Conservation (phyloP, 352 stramenopile species). For the Thraustochytrium striatum region DNA sequence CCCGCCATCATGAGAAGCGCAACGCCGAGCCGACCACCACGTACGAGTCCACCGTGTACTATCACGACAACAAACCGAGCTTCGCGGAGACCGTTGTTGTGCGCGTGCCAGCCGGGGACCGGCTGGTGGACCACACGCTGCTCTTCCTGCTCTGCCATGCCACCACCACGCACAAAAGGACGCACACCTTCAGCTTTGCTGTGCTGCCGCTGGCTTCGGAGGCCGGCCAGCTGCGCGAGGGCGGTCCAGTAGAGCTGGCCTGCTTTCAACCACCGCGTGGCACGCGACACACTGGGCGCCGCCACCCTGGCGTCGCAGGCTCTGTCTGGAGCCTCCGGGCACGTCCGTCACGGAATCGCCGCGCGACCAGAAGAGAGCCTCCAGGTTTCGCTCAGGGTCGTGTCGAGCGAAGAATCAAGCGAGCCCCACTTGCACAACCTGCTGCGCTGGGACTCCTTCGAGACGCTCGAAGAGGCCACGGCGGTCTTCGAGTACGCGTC, state of each 20-base stretch:
- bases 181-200: constrained; percentile 41
- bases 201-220: constrained; percentile 33
- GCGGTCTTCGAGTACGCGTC: neutral
- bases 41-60: constrained; percentile 52
- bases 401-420: neutral
- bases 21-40: neutral
- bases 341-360: neutral
- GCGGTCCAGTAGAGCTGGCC: neutral
- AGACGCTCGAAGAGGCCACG: neutral
- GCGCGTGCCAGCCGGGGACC: neutral
- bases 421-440: neutral
- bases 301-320: neutral
- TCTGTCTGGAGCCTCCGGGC: neutral
- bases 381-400: neutral
- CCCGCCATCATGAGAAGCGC: neutral
- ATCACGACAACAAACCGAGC: constrained; percentile 52
- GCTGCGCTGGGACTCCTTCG: neutral
- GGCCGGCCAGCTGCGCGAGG: neutral
- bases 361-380: neutral
- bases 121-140: constrained; percentile 17
- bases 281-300: neutral
- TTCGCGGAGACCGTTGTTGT: constrained; percentile 52
- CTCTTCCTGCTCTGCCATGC: constrained; percentile 53
- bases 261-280: neutral
- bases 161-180: constrained; percentile 25